phyloP scores from a whole-genome alignment of 331 rosid genomes.

The Malus hybrid region DNA sequence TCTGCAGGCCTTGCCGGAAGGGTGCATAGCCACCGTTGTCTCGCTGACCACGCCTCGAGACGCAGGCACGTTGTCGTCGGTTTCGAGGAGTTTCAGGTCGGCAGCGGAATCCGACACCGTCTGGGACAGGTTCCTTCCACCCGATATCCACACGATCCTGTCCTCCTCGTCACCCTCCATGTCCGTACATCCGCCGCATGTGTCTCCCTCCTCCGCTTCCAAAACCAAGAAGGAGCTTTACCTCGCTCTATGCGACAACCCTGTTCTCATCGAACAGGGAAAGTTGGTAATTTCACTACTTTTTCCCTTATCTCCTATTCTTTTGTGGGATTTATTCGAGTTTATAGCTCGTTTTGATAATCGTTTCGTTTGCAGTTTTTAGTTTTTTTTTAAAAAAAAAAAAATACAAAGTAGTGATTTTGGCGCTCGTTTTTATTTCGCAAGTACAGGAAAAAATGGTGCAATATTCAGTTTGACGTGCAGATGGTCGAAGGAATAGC shows the following conservation, averaged over 20 bases:
- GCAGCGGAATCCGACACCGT: slow-evolving; percentile 33
- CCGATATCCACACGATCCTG: slow-evolving; percentile 1
- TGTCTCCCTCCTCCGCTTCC: not conserved
- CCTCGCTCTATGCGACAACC: slow-evolving; percentile 19
- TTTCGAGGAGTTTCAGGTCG: slow-evolving; percentile 26
- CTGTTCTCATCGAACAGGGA: slow-evolving; percentile 28
- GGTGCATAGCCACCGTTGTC: slow-evolving; percentile 28
- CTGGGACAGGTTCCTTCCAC: slow-evolving; percentile 31
- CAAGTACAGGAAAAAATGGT: not conserved
- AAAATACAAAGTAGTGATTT: no score
- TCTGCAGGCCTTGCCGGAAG: slow-evolving; percentile 29
- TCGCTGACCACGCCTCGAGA: slow-evolving; percentile 33
- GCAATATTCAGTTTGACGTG: no score
- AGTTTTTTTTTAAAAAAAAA: no score
- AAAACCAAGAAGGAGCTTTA: slow-evolving; percentile 28
- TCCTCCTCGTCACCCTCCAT: not conserved
- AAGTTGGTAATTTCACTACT: slow-evolving; percentile 14
- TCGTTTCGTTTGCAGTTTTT: no score
- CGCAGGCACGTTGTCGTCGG: slow-evolving; percentile 22
- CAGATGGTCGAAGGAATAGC: no score
- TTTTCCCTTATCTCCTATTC: no score
- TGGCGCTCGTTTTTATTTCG: no score
- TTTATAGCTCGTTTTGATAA: no score
- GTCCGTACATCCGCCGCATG: not conserved
- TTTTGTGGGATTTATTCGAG: not conserved